Percentiles rank a stretch among this genome's conserved stretches.
Evolutionary conservation across 2,329 filamentous ascomycete genomes (phyloP).

Genomic region (Microthyrium microscopicum): DNA sequence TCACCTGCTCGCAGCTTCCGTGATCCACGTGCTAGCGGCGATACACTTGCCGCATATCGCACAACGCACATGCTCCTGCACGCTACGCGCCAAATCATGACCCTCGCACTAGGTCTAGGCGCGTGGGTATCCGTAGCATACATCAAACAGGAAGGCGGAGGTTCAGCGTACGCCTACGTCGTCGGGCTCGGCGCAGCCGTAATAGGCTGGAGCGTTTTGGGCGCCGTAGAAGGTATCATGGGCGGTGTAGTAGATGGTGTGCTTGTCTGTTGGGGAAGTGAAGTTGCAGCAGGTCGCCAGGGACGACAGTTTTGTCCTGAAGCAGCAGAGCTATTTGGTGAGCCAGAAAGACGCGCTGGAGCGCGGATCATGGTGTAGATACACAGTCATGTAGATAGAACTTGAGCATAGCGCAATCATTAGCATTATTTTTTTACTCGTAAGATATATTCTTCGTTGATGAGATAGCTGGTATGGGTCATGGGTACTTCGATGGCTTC

Average conservation of each 20-base stretch:
- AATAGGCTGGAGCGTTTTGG: conserved; percentile 86
- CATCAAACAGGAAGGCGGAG: conserved; percentile 46
- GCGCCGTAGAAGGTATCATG: conserved; percentile 76
- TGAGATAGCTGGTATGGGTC: too few species aligned
- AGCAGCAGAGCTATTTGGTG: conserved; percentile 75
- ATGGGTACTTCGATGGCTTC: too few species aligned
- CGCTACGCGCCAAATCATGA: conserved; percentile 81
- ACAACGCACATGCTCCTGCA: conserved; percentile 84
- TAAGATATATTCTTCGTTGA: too few species aligned
- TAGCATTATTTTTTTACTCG: too few species aligned
- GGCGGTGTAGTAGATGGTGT: conserved; percentile 77
- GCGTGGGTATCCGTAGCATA: conserved; percentile 93
- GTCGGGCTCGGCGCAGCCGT: conserved; percentile 84
- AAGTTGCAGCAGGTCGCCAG: conserved; percentile 38
- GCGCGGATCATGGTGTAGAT: too few species aligned
- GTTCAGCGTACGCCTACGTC: conserved; percentile 86
- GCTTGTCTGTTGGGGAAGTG: conserved; percentile 87
- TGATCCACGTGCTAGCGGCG: conserved; percentile 15
- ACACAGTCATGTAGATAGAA: too few species aligned
- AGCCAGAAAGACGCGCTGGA: too few species aligned
- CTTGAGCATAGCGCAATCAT: too few species aligned
- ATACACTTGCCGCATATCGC: conserved; percentile 64
- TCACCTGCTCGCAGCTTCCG: neutral
- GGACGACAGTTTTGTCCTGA: conserved; percentile 76
- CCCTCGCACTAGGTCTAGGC: conserved; percentile 73